Conservation (phyloP, 352 stramenopile species). For the Globisporangium heterothallicum region DNA sequence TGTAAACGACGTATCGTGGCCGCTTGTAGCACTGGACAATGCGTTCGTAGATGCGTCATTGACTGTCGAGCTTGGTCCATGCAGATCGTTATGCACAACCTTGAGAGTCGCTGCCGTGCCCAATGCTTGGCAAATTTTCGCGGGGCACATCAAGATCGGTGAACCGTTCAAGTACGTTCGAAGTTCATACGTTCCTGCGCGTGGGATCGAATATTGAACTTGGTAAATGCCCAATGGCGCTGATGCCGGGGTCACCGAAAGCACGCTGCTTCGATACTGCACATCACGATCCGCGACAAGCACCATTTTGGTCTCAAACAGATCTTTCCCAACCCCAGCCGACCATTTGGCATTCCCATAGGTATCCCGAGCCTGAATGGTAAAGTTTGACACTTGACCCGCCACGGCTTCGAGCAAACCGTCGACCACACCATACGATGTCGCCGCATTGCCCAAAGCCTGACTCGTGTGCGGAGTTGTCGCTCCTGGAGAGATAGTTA, state of each 20-base stretch:
- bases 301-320: conserved; percentile 87
- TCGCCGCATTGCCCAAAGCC: conserved; percentile 58
- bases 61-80: conserved; percentile 85
- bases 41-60: conserved; percentile 61
- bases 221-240: conserved; percentile 76
- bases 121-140: conserved; percentile 37
- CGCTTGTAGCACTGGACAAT: conserved; percentile 78
- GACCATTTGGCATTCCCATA: conserved; percentile 81
- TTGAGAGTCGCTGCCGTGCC: conserved; percentile 56
- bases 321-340: conserved; percentile 38
- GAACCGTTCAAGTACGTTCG: conserved; percentile 77
- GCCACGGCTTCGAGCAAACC: conserved; percentile 88
- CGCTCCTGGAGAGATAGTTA: conserved; percentile 83
- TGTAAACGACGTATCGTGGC: conserved; percentile 77
- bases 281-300: conserved; percentile 44
- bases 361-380: conserved; percentile 94
- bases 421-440: conserved; percentile 72
- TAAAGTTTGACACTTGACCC: conserved; percentile 90
- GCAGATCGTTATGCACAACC: conserved; percentile 88
- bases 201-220: conserved; percentile 92
- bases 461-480: conserved; percentile 89
- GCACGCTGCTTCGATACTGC: conserved; percentile 78
- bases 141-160: conserved; percentile 89
- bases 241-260: conserved; percentile 24
- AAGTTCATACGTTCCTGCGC: conserved; percentile 84